phyloP scores from a whole-genome alignment of 345 rosid genomes.

The Arabis hirsuta region DNA sequence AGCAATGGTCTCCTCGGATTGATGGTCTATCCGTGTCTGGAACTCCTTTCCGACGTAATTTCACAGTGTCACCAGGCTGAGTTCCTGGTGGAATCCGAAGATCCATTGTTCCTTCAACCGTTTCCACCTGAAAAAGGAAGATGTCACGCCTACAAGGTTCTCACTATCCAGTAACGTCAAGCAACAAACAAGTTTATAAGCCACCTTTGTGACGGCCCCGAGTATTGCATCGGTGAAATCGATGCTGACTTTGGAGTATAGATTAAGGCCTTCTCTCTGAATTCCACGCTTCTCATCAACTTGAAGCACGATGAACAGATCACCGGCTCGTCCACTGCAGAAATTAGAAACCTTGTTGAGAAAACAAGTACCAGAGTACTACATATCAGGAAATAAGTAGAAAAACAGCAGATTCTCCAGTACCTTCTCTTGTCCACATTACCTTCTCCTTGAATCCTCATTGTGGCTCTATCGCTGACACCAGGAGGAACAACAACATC shows the following conservation, averaged over 20 bases:
- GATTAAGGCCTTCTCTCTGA: conserved; percentile 76
- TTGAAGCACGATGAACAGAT: conserved; percentile 68
- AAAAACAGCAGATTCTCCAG: neutral
- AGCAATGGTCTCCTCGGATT: conserved; percentile 82
- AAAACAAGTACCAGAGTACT: conserved; percentile 10
- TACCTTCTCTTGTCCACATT: conserved; percentile 73
- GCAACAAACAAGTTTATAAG: conserved; percentile 13
- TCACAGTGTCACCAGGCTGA: conserved; percentile 84
- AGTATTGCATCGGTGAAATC: conserved; percentile 88
- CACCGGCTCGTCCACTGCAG: conserved; percentile 72
- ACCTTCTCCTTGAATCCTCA: conserved; percentile 76
- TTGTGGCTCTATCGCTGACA: conserved; percentile 70
- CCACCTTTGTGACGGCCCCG: conserved; percentile 71
- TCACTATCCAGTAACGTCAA: conserved; percentile 3
- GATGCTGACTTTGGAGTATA: conserved; percentile 70
- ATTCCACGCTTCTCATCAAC: conserved; percentile 77
- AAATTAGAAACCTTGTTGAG: conserved; percentile 20
- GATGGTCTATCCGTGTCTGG: conserved; percentile 79
- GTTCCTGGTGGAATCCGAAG: conserved; percentile 76
- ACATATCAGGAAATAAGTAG: neutral
- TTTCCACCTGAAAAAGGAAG: conserved; percentile 68
- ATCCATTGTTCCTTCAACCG: conserved; percentile 78
- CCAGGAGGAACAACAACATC: conserved; percentile 78
- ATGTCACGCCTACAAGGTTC: conserved; percentile 20
- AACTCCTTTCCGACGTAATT: conserved; percentile 68